Base-by-base conservation (phyloP, 495 filamentous ascomycete genomes). In the Sabuloglossum arenarium region DNA sequence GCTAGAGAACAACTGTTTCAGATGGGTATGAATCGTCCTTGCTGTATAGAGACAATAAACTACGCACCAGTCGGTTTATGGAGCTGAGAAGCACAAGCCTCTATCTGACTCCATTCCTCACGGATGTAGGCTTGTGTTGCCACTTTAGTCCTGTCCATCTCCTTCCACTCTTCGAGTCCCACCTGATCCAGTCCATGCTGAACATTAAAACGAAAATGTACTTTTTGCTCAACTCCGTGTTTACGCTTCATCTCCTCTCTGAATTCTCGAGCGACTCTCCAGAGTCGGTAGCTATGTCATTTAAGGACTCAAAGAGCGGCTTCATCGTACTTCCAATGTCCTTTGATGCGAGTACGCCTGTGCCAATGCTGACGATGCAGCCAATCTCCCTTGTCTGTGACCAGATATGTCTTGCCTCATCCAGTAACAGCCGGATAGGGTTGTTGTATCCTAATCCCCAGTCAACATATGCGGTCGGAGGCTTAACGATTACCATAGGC, bases 401-500 rank as follows among this genome's bases (percentile, higher is more conserved):
- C 53, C 37, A 57, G 21, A 46, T 56, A 21, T 23, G 23, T 23
- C 3, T 46, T 25, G 56, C 59, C 29, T 60, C 59, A 6, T 59
- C 37, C 11, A 43, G 6, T 3, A 60, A 1, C 0, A 8, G 14
- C 21, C 45, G 23, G 12, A 49, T 55, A 31, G 59, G 59, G 55
- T 59, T 60, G 21, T 60, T 60, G n/a, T 29, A 43, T n/a, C 57
- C 57, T 4, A 60, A 27, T 19, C 56, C 56, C n/a, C 42, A 57
- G 34, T 59, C 59, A 24, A 59, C 29, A 31, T 39, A 60, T 43
- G 21, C 43, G 6, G 14, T 12, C 8, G 19, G 24, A 14, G 3
- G 16, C 16, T 53, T 19, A 27, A 34, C 57, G 46, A 60, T 59
- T 1, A 43, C 14, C 37, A 60, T 55, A 10, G 56, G 46, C 59